Base-by-base conservation (phyloP, 176 grass and related monocot genomes). In the Hordeum marinum region DNA sequence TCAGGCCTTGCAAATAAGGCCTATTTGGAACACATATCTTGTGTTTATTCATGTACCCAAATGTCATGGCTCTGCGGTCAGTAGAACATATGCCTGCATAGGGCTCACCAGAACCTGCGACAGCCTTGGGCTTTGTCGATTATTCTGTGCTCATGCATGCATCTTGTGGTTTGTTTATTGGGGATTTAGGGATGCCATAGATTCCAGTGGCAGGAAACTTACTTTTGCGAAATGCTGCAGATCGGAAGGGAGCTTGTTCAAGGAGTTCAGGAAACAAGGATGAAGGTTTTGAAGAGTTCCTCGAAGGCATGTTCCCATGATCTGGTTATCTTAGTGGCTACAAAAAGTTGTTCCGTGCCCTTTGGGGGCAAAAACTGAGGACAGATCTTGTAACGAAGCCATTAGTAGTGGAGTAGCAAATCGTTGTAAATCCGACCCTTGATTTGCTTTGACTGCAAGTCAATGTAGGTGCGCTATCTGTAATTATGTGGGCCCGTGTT, bases 241-340 rank as follows among this genome's bases (percentile, higher is more conserved):
- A 82, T 79, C 36, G 46, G 18, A 92, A 84, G 45, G 48, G 31
- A 64, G 21, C 62, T 65, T 81, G 84, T 78, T 61, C 52, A 7
- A 77, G 18, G 31, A 67, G 75, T 68, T 25, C 3, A 20, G 67
- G 23, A n/a, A 82, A 76, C 27, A 50, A 50, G 0, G 46, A 17
- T 6, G 94, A 94, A 31, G 90, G 83, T 10, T 97, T 97, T 1
- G 86, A 89, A 1, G 94, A 94, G 58, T 97, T 86, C 50, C 90
- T 97, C 1, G 90, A 92, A 50, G 92, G 94, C 80, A 94, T 97
- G 94, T 94, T 97, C 83, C 94, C 87, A 9, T 94, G 90, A 96
- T 75, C 12, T 17, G 46, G 4, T 17, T 50, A 50, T 50, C 46
- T 50, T 15, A 0, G 46, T 50, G 46, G 46, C 46, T 50, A 50